phyloP scores from a whole-genome alignment of 345 rosid species.

The Salix exigua region DNA sequence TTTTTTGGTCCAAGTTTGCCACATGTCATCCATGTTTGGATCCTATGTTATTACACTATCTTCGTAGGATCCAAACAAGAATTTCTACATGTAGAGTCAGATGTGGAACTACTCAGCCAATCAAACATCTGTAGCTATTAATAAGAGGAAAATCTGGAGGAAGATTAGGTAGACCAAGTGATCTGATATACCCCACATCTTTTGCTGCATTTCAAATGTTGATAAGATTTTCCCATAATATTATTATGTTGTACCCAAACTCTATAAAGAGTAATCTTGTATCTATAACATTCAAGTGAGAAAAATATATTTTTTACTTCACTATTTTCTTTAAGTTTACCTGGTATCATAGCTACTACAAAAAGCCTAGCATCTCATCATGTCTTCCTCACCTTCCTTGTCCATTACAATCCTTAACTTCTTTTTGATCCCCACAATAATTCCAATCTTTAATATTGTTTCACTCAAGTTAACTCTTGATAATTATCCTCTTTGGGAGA shows the following conservation, averaged over 20 bases:
- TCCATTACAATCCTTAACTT: neutral
- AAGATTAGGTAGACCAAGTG: neutral
- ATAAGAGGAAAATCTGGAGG: neutral
- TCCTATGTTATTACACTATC: slow-evolving; percentile 16
- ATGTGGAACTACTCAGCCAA: too few relatives aligned
- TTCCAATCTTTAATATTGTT: neutral
- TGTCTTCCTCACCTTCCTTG: neutral
- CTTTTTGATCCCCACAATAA: too few relatives aligned
- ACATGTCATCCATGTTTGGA: slow-evolving; percentile 31
- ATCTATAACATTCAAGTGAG: accelerated
- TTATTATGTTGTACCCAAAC: too few relatives aligned
- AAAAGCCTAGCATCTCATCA: too few relatives aligned
- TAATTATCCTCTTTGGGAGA: too few relatives aligned
- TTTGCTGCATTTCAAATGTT: too few relatives aligned
- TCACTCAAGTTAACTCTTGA: too few relatives aligned
- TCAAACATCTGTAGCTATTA: neutral
- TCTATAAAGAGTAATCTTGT: too few relatives aligned
- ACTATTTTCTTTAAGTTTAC: neutral
- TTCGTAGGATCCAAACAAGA: neutral
- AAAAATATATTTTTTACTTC: too few relatives aligned
- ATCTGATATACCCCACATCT: too few relatives aligned
- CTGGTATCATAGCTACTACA: neutral
- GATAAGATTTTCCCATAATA: neutral
- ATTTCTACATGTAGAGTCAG: neutral
- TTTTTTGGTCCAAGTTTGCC: neutral